Conservation (phyloP, 108 stramenopile genomes). For the Skeletonema costatum region DNA sequence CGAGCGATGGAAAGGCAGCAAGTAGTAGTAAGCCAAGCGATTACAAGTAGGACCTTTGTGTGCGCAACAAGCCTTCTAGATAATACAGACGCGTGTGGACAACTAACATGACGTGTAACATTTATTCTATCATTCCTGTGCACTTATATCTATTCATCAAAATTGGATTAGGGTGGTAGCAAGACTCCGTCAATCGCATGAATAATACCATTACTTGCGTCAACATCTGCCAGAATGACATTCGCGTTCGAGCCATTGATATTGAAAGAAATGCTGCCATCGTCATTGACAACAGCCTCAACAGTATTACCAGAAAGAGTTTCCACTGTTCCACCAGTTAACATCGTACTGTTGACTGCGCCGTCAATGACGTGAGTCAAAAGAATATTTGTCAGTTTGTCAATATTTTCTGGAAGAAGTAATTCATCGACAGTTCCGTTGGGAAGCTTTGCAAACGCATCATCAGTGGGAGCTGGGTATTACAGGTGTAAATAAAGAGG, state of each 20-base stretch:
- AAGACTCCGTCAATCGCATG: constrained; percentile 61
- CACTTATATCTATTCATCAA: background rate
- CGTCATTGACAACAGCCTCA: constrained; percentile 12
- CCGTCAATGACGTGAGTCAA: constrained; percentile 48
- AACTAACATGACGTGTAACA: too few species aligned
- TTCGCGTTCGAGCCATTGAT: constrained; percentile 38
- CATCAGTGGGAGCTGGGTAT: constrained; percentile 55
- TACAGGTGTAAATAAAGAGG: background rate
- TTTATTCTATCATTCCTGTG: too few species aligned
- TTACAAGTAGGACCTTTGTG: too few species aligned
- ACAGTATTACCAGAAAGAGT: background rate
- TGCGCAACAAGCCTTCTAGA: too few species aligned
- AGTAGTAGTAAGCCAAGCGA: too few species aligned
- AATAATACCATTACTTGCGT: constrained; percentile 57
- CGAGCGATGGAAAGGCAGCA: too few species aligned
- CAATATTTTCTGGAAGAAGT: constrained; percentile 14
- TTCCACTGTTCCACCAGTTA: constrained; percentile 5
- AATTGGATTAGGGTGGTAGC: constrained; percentile 22
- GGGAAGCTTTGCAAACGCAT: constrained; percentile 48
- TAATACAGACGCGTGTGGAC: too few species aligned
- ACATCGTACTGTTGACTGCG: background rate
- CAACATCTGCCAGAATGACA: constrained; percentile 39
- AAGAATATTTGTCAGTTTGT: constrained; percentile 15
- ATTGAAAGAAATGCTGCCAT: constrained; percentile 23
- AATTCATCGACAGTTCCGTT: constrained; percentile 27